Conservation (phyloP, 345 rosid genomes). For the Populus alba region DNA sequence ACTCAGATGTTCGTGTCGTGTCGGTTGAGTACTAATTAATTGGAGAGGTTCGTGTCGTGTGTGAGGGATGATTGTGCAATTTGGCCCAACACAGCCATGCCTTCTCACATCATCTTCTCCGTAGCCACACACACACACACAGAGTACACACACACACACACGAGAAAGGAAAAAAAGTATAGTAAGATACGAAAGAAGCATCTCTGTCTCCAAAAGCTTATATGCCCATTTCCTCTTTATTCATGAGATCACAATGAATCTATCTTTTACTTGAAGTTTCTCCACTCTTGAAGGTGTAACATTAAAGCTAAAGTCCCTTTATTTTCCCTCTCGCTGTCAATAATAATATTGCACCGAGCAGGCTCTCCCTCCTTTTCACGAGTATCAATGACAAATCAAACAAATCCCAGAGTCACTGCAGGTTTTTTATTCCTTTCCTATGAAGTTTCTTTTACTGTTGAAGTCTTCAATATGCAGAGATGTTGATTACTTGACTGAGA, state of each 20-base stretch:
- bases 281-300: slow-evolving; percentile 2
- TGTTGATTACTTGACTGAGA: neutral
- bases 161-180: neutral
- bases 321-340: slow-evolving; percentile 2
- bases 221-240: slow-evolving; percentile 25
- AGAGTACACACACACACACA: accelerated
- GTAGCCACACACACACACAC: neutral
- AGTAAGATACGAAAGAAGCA: slow-evolving; percentile 3
- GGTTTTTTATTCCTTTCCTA: neutral
- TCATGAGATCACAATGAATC: slow-evolving; percentile 21
- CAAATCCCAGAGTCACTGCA: too few species aligned
- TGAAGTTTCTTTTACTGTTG: neutral
- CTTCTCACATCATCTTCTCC: slow-evolving; percentile 12
- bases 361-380: neutral
- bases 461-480: neutral
- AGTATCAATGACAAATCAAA: neutral
- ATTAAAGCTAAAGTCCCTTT: slow-evolving; percentile 10
- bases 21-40: too few species aligned
- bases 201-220: slow-evolving; percentile 17
- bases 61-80: slow-evolving; percentile 16
- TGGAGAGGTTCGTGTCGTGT: neutral
- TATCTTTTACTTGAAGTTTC: slow-evolving; percentile 28
- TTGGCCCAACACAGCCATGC: slow-evolving; percentile 31
- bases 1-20: neutral
- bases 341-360: slow-evolving; percentile 1